phyloP scores from a whole-genome alignment of 2,329 filamentous ascomycete species.

The Botrytis byssoidea region DNA sequence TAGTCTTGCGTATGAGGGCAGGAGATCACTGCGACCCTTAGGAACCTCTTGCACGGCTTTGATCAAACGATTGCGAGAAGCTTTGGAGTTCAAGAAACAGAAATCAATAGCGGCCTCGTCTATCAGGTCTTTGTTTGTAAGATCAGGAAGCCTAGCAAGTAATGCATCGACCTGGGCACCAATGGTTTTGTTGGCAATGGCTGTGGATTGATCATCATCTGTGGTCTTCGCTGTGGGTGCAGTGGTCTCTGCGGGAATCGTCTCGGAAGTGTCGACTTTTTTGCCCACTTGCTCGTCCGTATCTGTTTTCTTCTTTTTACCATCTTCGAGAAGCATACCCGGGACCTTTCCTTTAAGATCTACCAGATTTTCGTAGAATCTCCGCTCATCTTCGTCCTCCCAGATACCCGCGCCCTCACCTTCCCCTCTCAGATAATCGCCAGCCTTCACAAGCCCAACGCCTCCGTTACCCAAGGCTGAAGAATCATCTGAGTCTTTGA shows the following conservation, averaged over 20 bases:
- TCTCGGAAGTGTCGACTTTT: slow-evolving; percentile 58
- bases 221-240: slow-evolving; percentile 47
- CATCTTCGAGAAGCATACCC: slow-evolving; percentile 86
- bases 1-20: slow-evolving; percentile 88
- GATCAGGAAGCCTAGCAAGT: slow-evolving; percentile 80
- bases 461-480: slow-evolving; percentile 66
- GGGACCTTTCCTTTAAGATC: slow-evolving; percentile 96
- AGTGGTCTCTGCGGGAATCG: slow-evolving; percentile 43
- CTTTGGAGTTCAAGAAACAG: slow-evolving; percentile 97
- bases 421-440: slow-evolving; percentile 87
- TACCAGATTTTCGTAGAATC: slow-evolving; percentile 96
- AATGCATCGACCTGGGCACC: slow-evolving; percentile 94
- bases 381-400: slow-evolving; percentile 96
- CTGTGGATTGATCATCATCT: slow-evolving; percentile 84
- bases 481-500: slow-evolving; percentile 77
- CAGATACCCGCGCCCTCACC: slow-evolving; percentile 92
- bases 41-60: slow-evolving; percentile 93
- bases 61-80: slow-evolving; percentile 88
- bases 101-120: slow-evolving; percentile 95
- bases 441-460: slow-evolving; percentile 91
- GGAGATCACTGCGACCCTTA: slow-evolving; percentile 85
- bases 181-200: slow-evolving; percentile 96
- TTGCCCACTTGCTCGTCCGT: slow-evolving; percentile 79
- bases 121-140: slow-evolving; percentile 87
- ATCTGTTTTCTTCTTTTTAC: slow-evolving; percentile 89